These are phyloP conservation scores for Bruguiera hainesii DNA, from an alignment of 441 rosid species.

Conservation along the genomic window DNA sequence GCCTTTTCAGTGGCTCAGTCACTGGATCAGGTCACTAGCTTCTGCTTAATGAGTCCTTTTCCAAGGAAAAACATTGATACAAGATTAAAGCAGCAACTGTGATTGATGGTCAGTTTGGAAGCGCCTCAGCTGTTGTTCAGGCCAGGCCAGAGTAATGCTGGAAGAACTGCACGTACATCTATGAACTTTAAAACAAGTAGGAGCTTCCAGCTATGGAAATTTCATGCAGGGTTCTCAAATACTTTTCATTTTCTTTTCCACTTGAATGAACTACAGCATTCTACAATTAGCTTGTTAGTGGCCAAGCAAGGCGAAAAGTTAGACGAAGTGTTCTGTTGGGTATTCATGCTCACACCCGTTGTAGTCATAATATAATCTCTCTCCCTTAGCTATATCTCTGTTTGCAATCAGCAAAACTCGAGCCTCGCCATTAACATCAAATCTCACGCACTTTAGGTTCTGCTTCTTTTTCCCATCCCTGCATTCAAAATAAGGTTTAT, in stretches of 20 bases:
- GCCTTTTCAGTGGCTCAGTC: no score
- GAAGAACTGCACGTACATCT: no score
- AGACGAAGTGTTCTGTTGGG: conserved; percentile 88
- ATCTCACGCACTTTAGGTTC: conserved; percentile 89
- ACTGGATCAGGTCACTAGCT: no score
- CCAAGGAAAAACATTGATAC: no score
- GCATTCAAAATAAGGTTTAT: conserved; percentile 25
- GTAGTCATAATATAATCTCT: conserved; percentile 70
- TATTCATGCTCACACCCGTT: conserved; percentile 84
- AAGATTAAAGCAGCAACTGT: no score
- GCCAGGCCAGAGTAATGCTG: no score
- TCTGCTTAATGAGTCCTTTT: no score
- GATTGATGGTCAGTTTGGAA: no score
- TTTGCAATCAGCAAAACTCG: conserved; percentile 79
- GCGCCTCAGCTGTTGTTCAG: no score
- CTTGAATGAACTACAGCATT: conserved; percentile 7
- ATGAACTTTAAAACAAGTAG: not conserved
- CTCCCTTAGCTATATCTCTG: conserved; percentile 68
- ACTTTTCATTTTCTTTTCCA: not conserved
- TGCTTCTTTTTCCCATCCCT: conserved; percentile 83
- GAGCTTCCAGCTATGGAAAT: no score
- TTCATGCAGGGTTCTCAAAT: not conserved
- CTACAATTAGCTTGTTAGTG: conserved; percentile 16
- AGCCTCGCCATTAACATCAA: conserved; percentile 62
- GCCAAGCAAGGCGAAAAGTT: conserved; percentile 10